These are phyloP conservation scores for Teratosphaeria gauchensis DNA, from an alignment of 2,329 filamentous ascomycete species.

Conservation along the genomic window DNA sequence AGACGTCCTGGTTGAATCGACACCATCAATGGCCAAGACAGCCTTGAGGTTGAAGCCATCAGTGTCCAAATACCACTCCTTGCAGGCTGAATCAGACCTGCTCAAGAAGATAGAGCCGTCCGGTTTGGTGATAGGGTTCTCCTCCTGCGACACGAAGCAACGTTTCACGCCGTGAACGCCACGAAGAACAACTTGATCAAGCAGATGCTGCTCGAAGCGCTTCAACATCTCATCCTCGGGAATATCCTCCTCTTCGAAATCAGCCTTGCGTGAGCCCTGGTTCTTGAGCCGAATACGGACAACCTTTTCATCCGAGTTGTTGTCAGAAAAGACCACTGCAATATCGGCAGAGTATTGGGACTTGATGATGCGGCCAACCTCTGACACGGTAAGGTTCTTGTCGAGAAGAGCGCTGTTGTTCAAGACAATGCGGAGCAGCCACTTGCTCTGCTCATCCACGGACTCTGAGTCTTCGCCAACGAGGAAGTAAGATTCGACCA, in stretches of 20 bases:
- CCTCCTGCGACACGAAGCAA: slow-evolving; percentile 84
- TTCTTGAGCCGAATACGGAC: slow-evolving; percentile 63
- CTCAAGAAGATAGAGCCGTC: slow-evolving; percentile 66
- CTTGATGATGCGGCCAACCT: slow-evolving; percentile 84
- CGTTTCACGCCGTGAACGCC: slow-evolving; percentile 82
- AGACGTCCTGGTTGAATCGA: slow-evolving; percentile 76
- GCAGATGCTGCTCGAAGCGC: slow-evolving; percentile 79
- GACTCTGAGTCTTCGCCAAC: slow-evolving; percentile 65
- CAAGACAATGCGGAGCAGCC: slow-evolving; percentile 87
- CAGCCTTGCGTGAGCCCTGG: slow-evolving; percentile 41
- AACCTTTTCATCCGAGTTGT: slow-evolving; percentile 91
- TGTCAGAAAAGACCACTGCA: slow-evolving; percentile 92
- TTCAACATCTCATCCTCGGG: slow-evolving; percentile 87
- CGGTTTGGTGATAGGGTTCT: slow-evolving; percentile 53
- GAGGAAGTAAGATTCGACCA: slow-evolving; percentile 95
- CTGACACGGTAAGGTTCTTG: slow-evolving; percentile 82
- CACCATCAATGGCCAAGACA: slow-evolving; percentile 76
- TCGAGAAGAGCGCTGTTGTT: slow-evolving; percentile 92
- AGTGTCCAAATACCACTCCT: slow-evolving; percentile 94
- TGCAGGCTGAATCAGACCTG: slow-evolving; percentile 65
- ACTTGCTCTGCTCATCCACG: slow-evolving; percentile 65
- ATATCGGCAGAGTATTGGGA: slow-evolving; percentile 76
- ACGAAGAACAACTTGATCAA: slow-evolving; percentile 83
- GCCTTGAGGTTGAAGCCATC: slow-evolving; percentile 78
- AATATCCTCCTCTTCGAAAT: slow-evolving; percentile 63